Conservation (phyloP, 306 rosid species). For the Abrus precatorius region DNA sequence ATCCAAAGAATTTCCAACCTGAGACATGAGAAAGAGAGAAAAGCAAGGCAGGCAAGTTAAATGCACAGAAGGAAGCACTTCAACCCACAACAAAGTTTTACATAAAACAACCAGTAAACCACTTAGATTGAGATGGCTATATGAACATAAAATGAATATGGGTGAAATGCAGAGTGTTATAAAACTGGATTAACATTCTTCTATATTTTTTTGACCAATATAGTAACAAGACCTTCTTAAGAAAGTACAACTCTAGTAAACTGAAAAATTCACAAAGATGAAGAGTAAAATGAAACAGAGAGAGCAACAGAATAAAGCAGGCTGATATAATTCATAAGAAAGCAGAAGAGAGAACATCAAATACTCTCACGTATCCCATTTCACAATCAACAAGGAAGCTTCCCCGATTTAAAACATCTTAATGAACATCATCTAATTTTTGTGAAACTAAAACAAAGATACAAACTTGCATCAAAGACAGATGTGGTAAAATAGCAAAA, state of each 20-base stretch:
- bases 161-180: background rate
- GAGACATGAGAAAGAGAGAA: slow-evolving; percentile 39
- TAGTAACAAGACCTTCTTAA: slow-evolving; percentile 4
- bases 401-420: background rate
- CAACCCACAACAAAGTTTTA: slow-evolving; percentile 5
- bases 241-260: slow-evolving; percentile 30
- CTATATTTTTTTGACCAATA: slow-evolving; percentile 14
- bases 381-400: background rate
- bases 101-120: background rate
- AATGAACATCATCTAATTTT: slow-evolving; percentile 26
- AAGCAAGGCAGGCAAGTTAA: slow-evolving; percentile 36
- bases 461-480: background rate
- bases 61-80: slow-evolving; percentile 28
- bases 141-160: slow-evolving; percentile 15
- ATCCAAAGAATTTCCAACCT: slow-evolving; percentile 85
- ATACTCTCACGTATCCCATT: slow-evolving; percentile 17
- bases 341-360: slow-evolving; percentile 1
- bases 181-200: slow-evolving; percentile 6
- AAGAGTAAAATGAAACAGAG: slow-evolving; percentile 18
- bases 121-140: slow-evolving; percentile 17
- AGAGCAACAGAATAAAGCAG: slow-evolving; percentile 14
- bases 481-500: background rate
- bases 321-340: background rate
- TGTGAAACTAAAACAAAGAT: slow-evolving; percentile 1
- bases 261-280: background rate